Evolutionary conservation across 139 green algal species (phyloP), one percentile per base, ranked within the genome.

Genomic region (Chloropicon primus): DNA sequence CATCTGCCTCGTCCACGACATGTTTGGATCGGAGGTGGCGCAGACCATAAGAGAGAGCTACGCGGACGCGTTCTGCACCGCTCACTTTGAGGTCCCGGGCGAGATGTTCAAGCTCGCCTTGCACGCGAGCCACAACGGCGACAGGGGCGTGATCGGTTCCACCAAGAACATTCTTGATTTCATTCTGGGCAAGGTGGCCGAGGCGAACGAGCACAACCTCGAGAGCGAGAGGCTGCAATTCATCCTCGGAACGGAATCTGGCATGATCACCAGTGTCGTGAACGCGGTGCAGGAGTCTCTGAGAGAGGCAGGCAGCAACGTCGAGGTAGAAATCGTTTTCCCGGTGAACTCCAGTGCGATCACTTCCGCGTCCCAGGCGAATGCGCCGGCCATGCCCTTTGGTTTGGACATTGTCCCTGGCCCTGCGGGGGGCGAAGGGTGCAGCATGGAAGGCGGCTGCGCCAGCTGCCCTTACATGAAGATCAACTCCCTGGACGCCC

Each of bases 401-500:
- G 72, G 72, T 2, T 24, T 84, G 24, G 3, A 27, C 22, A 28
- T 90, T 2, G 75, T 90, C 25, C 88, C 78, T 82, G 92, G 74
- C 78, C 85, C 74, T 80, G 84, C 54, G 74, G 75, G 22, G 26
- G 95, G 95, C 21, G 95, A 99, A 84, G 95, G 95, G 21, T 99
- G 95, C 82, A 92, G 85, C 1, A 27, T 89, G 21, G 89, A 96
- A 81, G 95, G 95, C 24, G 95, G 95, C 71, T 99, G 95, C 79
- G 95, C 95, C 0, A 90, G 90, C 25, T 99, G 95, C 87, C 95
- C 95, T 0, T 99, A 96, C 86, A 99, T 98, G 94, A 96, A 96
- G 82, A 95, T 97, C 91, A 97, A 96, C 87, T 91, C 78, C 22
- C 83, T 87, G 62, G 25, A 27, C 0, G 89, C 88, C 26, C 79